A percentile compares a stretch with the other conserved stretches of the same genome.
These are phyloP conservation scores for Domatiomyces catenatus DNA, from an alignment of 2,329 filamentous ascomycete genomes.

Conservation along the genomic window DNA sequence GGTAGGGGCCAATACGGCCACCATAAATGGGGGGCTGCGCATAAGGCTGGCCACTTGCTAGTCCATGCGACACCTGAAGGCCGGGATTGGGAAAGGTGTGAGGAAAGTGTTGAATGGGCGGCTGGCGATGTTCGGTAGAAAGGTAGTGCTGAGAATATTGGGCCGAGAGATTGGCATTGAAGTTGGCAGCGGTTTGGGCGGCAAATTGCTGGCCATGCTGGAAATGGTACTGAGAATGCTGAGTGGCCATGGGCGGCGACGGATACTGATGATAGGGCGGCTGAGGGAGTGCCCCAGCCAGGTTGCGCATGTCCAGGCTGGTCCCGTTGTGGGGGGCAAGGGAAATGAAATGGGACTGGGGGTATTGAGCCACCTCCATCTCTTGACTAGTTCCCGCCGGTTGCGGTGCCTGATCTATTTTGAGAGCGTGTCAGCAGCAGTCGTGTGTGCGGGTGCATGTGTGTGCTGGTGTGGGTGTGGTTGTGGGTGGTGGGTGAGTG, in stretches of 20 bases:
- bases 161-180: slow-evolving; percentile 4
- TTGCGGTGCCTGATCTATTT: slow-evolving; percentile 19
- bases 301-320: slow-evolving; percentile 17
- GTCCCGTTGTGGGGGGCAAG: slow-evolving; percentile 2
- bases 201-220: slow-evolving; percentile 17
- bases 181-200: slow-evolving; percentile 13
- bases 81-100: not conserved
- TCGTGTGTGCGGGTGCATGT: slow-evolving; percentile 36
- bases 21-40: not conserved
- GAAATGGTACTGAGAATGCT: slow-evolving; percentile 12
- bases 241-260: slow-evolving; percentile 10
- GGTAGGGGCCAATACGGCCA: not conserved
- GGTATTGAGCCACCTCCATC: slow-evolving; percentile 12
- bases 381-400: slow-evolving; percentile 20
- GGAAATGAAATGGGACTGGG: slow-evolving; percentile 12
- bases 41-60: not conserved
- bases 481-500: not conserved
- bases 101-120: not conserved
- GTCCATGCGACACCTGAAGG: not conserved
- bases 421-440: slow-evolving; percentile 45
- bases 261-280: slow-evolving; percentile 14
- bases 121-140: slow-evolving; percentile 4
- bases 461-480: not conserved
- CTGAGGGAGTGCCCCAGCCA: slow-evolving; percentile 15
- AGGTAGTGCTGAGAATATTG: slow-evolving; percentile 14